Percentiles rank a stretch among this genome's conserved stretches.
phyloP scores from a whole-genome alignment of 768 basidiomycete genomes.

The Phaeotremella skinneri region DNA sequence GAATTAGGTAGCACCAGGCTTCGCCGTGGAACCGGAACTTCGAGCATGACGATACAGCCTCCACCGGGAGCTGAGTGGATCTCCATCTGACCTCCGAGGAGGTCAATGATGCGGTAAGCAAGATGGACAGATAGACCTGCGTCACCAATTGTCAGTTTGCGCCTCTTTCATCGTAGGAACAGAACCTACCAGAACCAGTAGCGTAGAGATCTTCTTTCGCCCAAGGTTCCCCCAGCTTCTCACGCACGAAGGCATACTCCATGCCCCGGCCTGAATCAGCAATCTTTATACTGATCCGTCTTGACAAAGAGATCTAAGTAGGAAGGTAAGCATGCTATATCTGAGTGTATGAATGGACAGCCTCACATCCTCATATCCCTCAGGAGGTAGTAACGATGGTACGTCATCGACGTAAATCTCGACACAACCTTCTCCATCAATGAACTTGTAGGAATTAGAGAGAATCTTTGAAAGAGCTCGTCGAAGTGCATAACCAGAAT shows the following conservation, averaged over 20 bases:
- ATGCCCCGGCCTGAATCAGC: slow-evolving; percentile 40
- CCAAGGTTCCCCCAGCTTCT: slow-evolving; percentile 42
- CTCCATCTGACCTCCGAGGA: slow-evolving; percentile 47
- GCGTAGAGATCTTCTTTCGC: slow-evolving; percentile 41
- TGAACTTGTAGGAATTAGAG: slow-evolving; percentile 45
- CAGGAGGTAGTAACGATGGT: slow-evolving; percentile 27
- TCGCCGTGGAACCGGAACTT: slow-evolving; percentile 36
- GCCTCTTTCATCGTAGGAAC: neutral
- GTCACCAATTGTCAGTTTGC: neutral
- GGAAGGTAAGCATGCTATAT: neutral
- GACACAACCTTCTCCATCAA: slow-evolving; percentile 45
- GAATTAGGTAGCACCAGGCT: slow-evolving; percentile 4
- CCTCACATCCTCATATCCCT: slow-evolving; percentile 41
- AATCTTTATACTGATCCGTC: slow-evolving; percentile 42
- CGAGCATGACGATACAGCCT: slow-evolving; percentile 41
- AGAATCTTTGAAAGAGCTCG: slow-evolving; percentile 40
- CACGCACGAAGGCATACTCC: slow-evolving; percentile 24
- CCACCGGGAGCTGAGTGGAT: slow-evolving; percentile 37
- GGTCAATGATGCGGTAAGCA: slow-evolving; percentile 44
- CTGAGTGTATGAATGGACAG: neutral
- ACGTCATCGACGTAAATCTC: slow-evolving; percentile 41
- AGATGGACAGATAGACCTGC: slow-evolving; percentile 40
- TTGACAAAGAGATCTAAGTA: slow-evolving; percentile 26
- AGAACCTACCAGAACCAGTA: slow-evolving; percentile 32
- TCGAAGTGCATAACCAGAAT: slow-evolving; percentile 40